Evolutionary conservation across 2,329 filamentous ascomycete species (phyloP).

Genomic region (Hypoxylon sp.): DNA sequence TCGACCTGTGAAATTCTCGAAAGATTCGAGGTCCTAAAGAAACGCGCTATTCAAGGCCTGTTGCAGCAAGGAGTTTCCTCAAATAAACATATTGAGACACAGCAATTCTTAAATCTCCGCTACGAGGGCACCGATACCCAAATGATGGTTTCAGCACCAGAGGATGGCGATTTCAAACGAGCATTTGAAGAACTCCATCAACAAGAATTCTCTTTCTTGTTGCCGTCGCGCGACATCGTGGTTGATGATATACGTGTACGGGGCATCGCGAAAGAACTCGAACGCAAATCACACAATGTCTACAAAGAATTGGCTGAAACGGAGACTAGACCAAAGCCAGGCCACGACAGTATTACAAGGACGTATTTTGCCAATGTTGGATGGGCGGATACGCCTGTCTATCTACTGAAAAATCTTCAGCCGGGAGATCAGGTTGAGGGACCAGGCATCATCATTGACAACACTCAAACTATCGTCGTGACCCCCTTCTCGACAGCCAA

Average conservation of each 20-base stretch:
- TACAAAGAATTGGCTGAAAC: constrained; percentile 32
- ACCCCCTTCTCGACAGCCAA: constrained; percentile 34
- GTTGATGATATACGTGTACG: constrained; percentile 36
- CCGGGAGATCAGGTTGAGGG: constrained; percentile 24
- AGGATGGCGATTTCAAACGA: constrained; percentile 30
- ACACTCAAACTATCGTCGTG: constrained; percentile 35
- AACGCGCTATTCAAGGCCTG: constrained; percentile 36
- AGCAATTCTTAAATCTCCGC: constrained; percentile 44
- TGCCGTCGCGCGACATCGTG: constrained; percentile 31
- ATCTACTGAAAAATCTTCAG: constrained; percentile 19
- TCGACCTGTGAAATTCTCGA: constrained; percentile 19
- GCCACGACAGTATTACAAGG: constrained; percentile 12
- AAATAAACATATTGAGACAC: constrained; percentile 36
- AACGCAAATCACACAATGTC: constrained; percentile 35
- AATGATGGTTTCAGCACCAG: constrained; percentile 38
- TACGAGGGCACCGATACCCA: constrained; percentile 46
- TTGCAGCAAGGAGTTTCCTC: constrained; percentile 35
- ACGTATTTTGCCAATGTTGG: constrained; percentile 30
- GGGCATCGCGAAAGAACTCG: constrained; percentile 33
- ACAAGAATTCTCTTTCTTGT: constrained; percentile 34
- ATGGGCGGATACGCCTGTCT: constrained; percentile 33
- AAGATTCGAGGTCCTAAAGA: constrained; percentile 27
- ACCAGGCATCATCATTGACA: constrained; percentile 34
- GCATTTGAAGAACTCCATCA: constrained; percentile 33
- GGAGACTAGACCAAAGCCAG: background rate